Conservation (phyloP, 805 yeast species). For the Saccharomycopsis fermentans region DNA sequence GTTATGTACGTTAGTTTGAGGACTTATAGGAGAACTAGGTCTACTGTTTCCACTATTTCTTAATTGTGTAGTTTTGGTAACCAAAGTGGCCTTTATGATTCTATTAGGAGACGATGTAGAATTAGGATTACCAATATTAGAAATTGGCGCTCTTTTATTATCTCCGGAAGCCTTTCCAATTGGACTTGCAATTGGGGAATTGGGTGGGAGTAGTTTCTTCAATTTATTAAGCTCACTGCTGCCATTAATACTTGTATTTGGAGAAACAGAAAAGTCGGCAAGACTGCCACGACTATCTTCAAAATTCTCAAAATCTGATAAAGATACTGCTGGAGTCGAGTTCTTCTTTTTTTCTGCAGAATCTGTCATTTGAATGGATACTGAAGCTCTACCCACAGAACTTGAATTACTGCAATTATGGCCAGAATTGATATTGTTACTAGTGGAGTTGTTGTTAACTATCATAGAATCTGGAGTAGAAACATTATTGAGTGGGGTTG, state of each 20-base stretch:
- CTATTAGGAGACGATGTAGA: constrained; percentile 13
- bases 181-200: constrained; percentile 7
- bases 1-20: background rate
- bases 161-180: background rate
- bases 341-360: background rate
- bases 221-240: constrained; percentile 9
- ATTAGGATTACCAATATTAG: background rate
- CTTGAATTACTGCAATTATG: background rate
- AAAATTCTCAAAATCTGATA: background rate
- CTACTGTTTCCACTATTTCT: constrained; percentile 7
- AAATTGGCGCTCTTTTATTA: background rate
- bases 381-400: background rate
- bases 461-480: constrained; percentile 16
- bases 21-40: constrained; percentile 10
- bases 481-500: constrained; percentile 16
- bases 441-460: background rate
- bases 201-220: constrained; percentile 15
- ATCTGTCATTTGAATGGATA: background rate
- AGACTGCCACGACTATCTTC: background rate
- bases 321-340: background rate
- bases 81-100: constrained; percentile 9
- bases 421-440: background rate
- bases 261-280: background rate
- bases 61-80: background rate
- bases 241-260: constrained; percentile 5